phyloP scores from a whole-genome alignment of 169 alveolate genomes.

The Plasmodium gaboni region DNA sequence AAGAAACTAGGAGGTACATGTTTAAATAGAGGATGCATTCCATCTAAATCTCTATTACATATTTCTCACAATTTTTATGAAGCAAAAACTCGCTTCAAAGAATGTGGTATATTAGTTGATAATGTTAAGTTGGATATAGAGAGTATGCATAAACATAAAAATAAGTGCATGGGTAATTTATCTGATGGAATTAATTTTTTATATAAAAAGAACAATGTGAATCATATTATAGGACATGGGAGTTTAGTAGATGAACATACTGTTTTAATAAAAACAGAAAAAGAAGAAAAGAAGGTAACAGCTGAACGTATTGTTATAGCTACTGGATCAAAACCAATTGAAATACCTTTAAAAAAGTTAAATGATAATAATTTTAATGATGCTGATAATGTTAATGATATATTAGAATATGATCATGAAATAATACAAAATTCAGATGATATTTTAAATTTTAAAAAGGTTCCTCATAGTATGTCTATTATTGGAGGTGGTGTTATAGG shows the following conservation, averaged over 20 bases:
- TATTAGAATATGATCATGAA: constrained; percentile 80
- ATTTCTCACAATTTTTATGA: constrained; percentile 93
- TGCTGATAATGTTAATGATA: constrained; percentile 89
- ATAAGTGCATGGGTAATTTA: constrained; percentile 89
- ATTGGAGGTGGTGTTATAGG: constrained; percentile 99
- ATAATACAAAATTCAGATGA: constrained; percentile 82
- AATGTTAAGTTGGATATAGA: constrained; percentile 86
- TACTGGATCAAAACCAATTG: constrained; percentile 95
- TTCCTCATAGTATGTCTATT: constrained; percentile 93
- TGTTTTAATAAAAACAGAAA: constrained; percentile 26
- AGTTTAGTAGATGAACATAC: constrained; percentile 51
- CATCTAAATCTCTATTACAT: constrained; percentile 96
- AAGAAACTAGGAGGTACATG: constrained; percentile 99
- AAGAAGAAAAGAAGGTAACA: constrained; percentile 38
- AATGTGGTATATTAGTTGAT: constrained; percentile 79
- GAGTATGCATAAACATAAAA: constrained; percentile 88
- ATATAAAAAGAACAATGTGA: constrained; percentile 94
- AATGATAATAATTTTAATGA: constrained; percentile 86
- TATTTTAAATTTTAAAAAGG: constrained; percentile 81
- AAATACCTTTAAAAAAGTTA: constrained; percentile 88
- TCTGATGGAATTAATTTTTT: constrained; percentile 94
- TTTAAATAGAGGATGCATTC: constrained; percentile 98
- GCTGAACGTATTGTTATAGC: constrained; percentile 85
- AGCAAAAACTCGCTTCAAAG: constrained; percentile 60
- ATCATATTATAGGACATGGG: constrained; percentile 89